Evolutionary conservation across 192 early-diverging fungal genomes (phyloP).

Genomic region (Coemansia sp.): DNA sequence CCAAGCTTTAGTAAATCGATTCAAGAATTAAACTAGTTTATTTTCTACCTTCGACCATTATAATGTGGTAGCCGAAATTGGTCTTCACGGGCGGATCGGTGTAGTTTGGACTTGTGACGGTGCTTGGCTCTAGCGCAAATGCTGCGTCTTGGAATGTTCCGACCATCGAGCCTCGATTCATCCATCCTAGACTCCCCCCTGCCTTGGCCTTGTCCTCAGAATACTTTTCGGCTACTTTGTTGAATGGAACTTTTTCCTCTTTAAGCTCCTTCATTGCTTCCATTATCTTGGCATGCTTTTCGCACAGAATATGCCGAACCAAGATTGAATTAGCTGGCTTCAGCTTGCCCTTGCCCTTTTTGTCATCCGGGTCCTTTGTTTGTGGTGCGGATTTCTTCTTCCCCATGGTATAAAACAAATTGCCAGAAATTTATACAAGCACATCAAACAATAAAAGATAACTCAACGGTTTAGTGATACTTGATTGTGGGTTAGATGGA

Average conservation of each 20-base stretch:
- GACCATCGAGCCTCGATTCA: constrained; percentile 70
- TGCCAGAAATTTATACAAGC: too few relatives aligned
- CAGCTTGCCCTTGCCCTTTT: constrained; percentile 39
- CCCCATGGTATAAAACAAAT: constrained; percentile 3
- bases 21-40: constrained; percentile 13
- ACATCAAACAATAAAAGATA: too few relatives aligned
- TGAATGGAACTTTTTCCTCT: constrained; percentile 56
- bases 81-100: constrained; percentile 75
- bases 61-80: constrained; percentile 77
- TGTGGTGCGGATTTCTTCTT: constrained; percentile 20
- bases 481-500: not conserved
- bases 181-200: constrained; percentile 79
- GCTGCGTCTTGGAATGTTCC: constrained; percentile 79
- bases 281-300: constrained; percentile 70
- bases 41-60: constrained; percentile 74
- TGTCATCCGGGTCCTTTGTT: constrained; percentile 9
- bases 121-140: constrained; percentile 68
- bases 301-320: constrained; percentile 82
- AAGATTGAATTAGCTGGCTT: constrained; percentile 65
- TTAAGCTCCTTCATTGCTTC: constrained; percentile 68
- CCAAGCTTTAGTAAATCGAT: constrained; percentile 31
- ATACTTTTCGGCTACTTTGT: constrained; percentile 67
- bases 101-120: constrained; percentile 61
- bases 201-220: constrained; percentile 83
- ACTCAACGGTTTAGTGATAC: too few relatives aligned